Evolutionary conservation across 225 moss, liverwort and hornwort species (phyloP).

Genomic region (Asterella californica): DNA sequence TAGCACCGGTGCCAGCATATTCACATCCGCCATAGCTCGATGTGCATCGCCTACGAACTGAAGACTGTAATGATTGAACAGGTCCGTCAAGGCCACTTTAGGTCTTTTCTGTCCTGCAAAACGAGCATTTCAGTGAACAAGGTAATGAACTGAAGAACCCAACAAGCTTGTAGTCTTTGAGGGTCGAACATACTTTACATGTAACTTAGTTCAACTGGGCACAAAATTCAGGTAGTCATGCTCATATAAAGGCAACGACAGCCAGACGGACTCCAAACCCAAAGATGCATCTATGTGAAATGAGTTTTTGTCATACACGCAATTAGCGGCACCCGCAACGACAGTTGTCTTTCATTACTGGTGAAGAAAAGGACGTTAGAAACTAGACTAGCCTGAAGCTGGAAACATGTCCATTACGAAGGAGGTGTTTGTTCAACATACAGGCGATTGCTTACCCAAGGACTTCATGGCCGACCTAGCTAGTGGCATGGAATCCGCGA

Average conservation of each 20-base stretch:
- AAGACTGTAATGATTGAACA: slow-evolving; percentile 40
- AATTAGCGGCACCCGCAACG: no score
- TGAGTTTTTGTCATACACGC: neutral
- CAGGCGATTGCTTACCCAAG: slow-evolving; percentile 15
- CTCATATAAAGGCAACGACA: no score
- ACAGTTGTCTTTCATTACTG: no score
- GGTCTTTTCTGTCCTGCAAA: slow-evolving; percentile 30
- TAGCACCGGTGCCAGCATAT: slow-evolving; percentile 46
- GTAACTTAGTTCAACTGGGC: neutral
- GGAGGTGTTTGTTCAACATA: neutral
- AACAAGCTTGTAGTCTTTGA: neutral
- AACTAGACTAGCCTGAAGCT: neutral
- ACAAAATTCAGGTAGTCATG: neutral
- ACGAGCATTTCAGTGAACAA: neutral
- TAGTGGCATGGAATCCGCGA: slow-evolving; percentile 66
- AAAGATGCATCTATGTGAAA: neutral
- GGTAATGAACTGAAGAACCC: neutral
- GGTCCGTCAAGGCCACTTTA: slow-evolving; percentile 22
- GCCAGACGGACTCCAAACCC: neutral
- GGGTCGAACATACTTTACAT: neutral
- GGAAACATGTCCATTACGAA: neutral
- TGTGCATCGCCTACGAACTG: slow-evolving; percentile 35
- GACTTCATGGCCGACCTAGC: slow-evolving; percentile 42
- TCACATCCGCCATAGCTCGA: slow-evolving; percentile 55
- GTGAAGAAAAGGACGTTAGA: neutral